Evolutionary conservation across 768 basidiomycete genomes (phyloP), one percentile per base, ranked within the genome.

Genomic region (Pulveroboletus sp.): DNA sequence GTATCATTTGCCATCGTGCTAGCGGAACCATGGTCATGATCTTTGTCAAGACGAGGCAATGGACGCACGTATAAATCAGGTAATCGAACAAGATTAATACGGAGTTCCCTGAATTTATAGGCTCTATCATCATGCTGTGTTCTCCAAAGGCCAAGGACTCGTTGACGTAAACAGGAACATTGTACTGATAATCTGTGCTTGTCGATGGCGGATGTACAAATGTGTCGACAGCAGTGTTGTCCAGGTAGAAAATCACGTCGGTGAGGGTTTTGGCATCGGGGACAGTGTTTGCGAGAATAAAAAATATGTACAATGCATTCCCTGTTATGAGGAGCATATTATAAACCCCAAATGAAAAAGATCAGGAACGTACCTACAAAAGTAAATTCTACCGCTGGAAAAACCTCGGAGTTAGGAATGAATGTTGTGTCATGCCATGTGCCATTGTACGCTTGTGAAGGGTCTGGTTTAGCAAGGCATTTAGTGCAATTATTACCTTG

Each of bases 371-470:
- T 20, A 44, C 60, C 60, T 25, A 31, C 49, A 16, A 55, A 61
- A 13, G 46, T 41, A 31, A 62, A 49, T 6, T 50, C 8, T 5
- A 62, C 38, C 4, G 9, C 5, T 40, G 17, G 54, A n/a, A 31
- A 5, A 33, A n/a, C 16, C 0, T 11, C 14, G 6, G 17, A 20
- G 13, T 5, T 4, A 4, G 41, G 38, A 33, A 1, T 2, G 20
- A 13, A 56, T 5, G 47, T 61, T 2, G 31, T 2, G 4, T 62
- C 52, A 7, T 62, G 59, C 59, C 59, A 61, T 33, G 60, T 62
- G 2, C 40, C 47, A 2, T 62, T 37, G 32, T 52, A 56, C 2
- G 40, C 52, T n/a, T 5, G 27, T 1, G 45, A 16, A 1, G 52
- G 23, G 37, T 56, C 43, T 5, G 56, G 56, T 5, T 43, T 0